phyloP scores from a whole-genome alignment of 129 eudicot genomes.

The Scalesia atractyloides region DNA sequence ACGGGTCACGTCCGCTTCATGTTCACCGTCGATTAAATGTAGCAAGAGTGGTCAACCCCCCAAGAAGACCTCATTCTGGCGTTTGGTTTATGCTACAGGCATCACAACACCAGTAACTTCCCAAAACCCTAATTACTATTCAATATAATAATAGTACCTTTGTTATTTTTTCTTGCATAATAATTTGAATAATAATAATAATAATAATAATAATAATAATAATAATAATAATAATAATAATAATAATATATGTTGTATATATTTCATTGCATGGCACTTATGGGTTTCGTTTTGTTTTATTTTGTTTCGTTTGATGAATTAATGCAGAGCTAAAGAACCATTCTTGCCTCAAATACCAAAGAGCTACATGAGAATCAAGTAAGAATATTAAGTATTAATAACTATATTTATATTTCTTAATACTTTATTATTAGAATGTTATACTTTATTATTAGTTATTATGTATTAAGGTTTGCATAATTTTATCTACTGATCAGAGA shows the following conservation, averaged over 20 bases:
- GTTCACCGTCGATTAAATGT: conserved; percentile 30
- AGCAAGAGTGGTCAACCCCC: conserved; percentile 60
- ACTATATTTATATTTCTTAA: conserved; percentile 5
- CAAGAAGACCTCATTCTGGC: conserved; percentile 77
- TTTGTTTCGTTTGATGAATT: conserved; percentile 9
- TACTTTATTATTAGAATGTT: too few species aligned
- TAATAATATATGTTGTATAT: not conserved
- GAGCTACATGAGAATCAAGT: conserved; percentile 88
- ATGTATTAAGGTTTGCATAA: too few species aligned
- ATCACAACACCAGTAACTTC: conserved; percentile 66
- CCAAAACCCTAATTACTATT: conserved; percentile 9
- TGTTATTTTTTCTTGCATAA: not conserved
- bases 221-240: too few species aligned
- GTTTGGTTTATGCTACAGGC: conserved; percentile 82
- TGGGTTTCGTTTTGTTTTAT: not conserved
- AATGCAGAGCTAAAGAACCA: conserved; percentile 75
- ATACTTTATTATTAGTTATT: too few species aligned
- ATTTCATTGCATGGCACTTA: conserved; percentile 18
- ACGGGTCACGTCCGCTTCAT: conserved; percentile 23
- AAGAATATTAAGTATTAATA: conserved; percentile 7
- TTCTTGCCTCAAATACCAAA: conserved; percentile 84
- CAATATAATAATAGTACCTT: not conserved
- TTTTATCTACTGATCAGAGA: conserved; percentile 54
- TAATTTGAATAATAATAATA: not conserved
- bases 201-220: too few species aligned